A percentile compares a stretch with the other conserved stretches of the same genome.
phyloP scores from a whole-genome alignment of 441 rosid species.

The Populus hybrid region DNA sequence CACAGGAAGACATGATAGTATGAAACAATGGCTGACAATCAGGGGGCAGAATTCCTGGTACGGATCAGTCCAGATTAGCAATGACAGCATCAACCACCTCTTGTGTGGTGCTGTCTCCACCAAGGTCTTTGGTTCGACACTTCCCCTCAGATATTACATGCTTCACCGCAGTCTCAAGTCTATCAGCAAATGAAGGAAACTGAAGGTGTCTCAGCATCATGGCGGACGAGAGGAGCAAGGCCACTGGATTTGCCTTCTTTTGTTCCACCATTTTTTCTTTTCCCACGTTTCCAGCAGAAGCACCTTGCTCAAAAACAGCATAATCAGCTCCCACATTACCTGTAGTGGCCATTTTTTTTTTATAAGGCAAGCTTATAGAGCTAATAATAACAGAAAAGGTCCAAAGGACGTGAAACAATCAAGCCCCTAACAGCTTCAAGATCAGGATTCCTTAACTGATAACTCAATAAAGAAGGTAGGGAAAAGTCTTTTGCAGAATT shows the following conservation, averaged over 20 bases:
- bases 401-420: not conserved
- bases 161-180: constrained; percentile 86
- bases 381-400: not conserved
- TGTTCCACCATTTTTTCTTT: constrained; percentile 51
- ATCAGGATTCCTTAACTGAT: not conserved
- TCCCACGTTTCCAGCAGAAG: constrained; percentile 96
- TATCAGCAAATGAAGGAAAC: constrained; percentile 89
- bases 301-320: constrained; percentile 98
- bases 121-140: constrained; percentile 79
- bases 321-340: constrained; percentile 94
- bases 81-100: constrained; percentile 51
- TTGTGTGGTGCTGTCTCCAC: constrained; percentile 75
- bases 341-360: constrained; percentile 16
- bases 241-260: constrained; percentile 93
- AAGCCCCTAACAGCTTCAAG: not conserved
- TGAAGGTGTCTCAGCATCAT: constrained; percentile 98
- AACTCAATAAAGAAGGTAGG: not conserved
- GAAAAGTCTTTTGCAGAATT: not conserved
- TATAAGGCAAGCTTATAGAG: not conserved
- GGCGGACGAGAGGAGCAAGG: constrained; percentile 89
- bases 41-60: not conserved
- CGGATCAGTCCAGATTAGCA: constrained; percentile 25
- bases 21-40: not conserved
- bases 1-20: not conserved
- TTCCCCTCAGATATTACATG: constrained; percentile 66